Evolutionary conservation across 2,329 filamentous ascomycete genomes (phyloP).

Genomic region (Colletotrichum shisoi): DNA sequence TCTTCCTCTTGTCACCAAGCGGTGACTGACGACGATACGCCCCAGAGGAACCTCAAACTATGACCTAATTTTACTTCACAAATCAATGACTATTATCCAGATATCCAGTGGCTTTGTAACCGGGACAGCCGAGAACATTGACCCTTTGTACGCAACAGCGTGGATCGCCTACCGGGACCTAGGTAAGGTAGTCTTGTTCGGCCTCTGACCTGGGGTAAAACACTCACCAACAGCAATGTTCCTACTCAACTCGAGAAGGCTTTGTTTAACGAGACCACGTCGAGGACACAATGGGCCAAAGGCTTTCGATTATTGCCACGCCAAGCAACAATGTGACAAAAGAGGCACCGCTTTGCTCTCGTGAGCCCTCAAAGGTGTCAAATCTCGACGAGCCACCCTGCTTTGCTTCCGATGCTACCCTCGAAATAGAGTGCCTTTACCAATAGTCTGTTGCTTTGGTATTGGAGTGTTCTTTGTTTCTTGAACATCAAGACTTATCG

Average conservation of each 20-base stretch:
- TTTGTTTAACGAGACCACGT: neutral
- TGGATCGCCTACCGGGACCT: neutral
- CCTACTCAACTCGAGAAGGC: neutral
- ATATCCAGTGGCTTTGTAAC: neutral
- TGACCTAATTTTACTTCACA: neutral
- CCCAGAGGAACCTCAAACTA: neutral
- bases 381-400: neutral
- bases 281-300: neutral
- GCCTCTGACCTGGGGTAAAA: neutral
- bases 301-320: neutral
- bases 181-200: neutral
- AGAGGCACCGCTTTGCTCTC: neutral
- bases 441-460: neutral
- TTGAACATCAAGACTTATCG: neutral
- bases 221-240: neutral
- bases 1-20: neutral
- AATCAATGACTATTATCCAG: neutral
- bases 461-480: neutral
- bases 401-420: neutral
- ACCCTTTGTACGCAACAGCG: neutral
- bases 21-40: too few relatives aligned
- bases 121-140: neutral
- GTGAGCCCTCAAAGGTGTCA: neutral
- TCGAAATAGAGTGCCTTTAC: neutral
- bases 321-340: conserved; percentile 3